Percentiles rank a stretch among this genome's conserved stretches.
These are phyloP conservation scores for Arthrobotrys sinensis DNA, from an alignment of 2,329 filamentous ascomycete genomes.

Conservation along the genomic window DNA sequence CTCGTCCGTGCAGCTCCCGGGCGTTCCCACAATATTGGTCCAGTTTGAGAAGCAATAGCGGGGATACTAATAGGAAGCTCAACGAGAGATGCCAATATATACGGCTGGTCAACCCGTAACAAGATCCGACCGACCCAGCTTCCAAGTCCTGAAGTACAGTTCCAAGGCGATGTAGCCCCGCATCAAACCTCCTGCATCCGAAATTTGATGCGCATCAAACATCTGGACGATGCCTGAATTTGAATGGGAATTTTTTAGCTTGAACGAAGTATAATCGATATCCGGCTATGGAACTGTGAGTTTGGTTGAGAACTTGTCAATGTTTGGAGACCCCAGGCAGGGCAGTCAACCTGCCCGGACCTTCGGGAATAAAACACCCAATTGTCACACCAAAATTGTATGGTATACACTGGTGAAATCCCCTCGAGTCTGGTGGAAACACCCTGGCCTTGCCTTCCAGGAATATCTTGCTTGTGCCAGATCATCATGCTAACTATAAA, in stretches of 20 bases:
- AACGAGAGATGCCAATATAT: slow-evolving; percentile 24
- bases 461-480: slow-evolving; percentile 34
- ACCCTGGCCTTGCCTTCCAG: slow-evolving; percentile 23
- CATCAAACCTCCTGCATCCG: neutral
- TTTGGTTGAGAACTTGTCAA: neutral
- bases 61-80: neutral
- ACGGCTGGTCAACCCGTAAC: slow-evolving; percentile 9
- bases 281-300: neutral
- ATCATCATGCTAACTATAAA: slow-evolving; percentile 36
- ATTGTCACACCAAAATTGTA: slow-evolving; percentile 32
- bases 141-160: slow-evolving; percentile 4
- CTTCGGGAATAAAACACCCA: slow-evolving; percentile 35
- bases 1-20: slow-evolving; percentile 1
- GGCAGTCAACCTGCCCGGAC: slow-evolving; percentile 10
- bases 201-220: slow-evolving; percentile 1
- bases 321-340: slow-evolving; percentile 15
- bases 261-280: neutral
- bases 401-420: slow-evolving; percentile 39
- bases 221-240: neutral
- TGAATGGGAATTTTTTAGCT: neutral
- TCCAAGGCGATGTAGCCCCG: neutral
- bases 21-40: slow-evolving; percentile 15
- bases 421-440: slow-evolving; percentile 14
- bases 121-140: slow-evolving; percentile 17
- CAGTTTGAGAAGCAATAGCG: neutral